These are phyloP conservation scores for Euptelea pleiosperma DNA, from an alignment of 164 flowering plant genomes.

Conservation along the genomic window DNA sequence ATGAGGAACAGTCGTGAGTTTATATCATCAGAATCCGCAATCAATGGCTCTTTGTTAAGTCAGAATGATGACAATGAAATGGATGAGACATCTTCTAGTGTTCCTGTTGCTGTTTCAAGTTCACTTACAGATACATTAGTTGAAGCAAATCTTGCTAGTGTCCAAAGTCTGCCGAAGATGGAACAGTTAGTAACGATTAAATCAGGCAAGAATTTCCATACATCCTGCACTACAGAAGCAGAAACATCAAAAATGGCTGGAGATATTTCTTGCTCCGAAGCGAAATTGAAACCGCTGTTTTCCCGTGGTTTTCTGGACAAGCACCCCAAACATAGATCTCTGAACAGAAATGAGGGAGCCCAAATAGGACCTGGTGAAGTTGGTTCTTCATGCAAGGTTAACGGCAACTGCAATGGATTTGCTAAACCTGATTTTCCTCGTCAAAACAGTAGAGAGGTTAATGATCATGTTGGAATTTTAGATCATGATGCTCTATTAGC, in stretches of 20 bases:
- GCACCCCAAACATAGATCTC: conserved; percentile 8
- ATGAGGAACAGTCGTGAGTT: too few species aligned
- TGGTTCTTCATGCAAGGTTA: conserved; percentile 11
- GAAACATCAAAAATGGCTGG: conserved; percentile 6
- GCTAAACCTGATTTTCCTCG: background rate
- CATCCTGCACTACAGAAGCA: background rate
- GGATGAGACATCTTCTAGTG: too few species aligned
- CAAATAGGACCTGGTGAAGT: conserved; percentile 9
- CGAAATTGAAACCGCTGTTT: conserved; percentile 32
- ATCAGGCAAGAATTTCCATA: background rate
- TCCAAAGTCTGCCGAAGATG: too few species aligned
- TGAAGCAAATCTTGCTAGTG: too few species aligned
- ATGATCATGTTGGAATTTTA: conserved; percentile 1
- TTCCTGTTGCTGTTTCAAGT: too few species aligned
- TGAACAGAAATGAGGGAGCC: conserved; percentile 14
- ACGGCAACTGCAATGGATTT: conserved; percentile 16
- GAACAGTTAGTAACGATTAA: background rate
- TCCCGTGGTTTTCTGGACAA: conserved; percentile 36
- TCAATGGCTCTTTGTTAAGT: too few species aligned
- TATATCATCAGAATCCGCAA: too few species aligned
- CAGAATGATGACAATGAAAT: too few species aligned
- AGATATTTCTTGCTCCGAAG: conserved; percentile 2
- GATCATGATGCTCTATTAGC: background rate
- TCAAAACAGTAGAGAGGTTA: background rate
- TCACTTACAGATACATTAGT: too few species aligned